Base-by-base conservation (phyloP, 2,329 filamentous ascomycete genomes). In the Cercospora zeina region DNA sequence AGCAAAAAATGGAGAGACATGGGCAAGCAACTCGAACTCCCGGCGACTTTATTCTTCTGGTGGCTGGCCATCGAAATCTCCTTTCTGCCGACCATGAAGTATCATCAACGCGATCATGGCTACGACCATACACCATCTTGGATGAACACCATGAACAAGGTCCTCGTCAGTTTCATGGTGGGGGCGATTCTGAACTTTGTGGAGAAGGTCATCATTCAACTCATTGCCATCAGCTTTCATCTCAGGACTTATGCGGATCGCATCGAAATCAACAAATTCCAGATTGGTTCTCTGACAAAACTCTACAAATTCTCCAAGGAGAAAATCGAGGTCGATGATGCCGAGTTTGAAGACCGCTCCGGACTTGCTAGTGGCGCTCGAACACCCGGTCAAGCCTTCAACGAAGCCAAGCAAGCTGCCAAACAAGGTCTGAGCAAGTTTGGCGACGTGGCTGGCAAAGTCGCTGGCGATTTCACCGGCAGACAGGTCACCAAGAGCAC, bases 221-320 rank as follows among this genome's bases (percentile, higher is more conserved):
- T 96, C 77, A 96, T 97, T 68, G 93, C 93, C 33, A 93, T 93
- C 62, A 92, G 89, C 65, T 97, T 97, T 77, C 93, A 97, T 74
- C 81, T 90, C 62, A 85, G 93, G 49, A 97, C 93, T 0, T 97
- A 97, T 71, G 87, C 90, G 24, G 91, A 93, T 69, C 83, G 93
- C 14, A 97, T 97, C 70, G 91, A 95, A 65, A 83, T 93, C 75
- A 96, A 96, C 80, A 96, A 96, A 74, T 91, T 93, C 66, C 90
- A 96, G 72, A 92, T 96, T 62, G 86, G 82, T 10, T 85, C 83
- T 68, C 74, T 89, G 68, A 81, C 82, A 6, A 89, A 89, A 73
- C 75, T 89, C 7, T 88, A 88, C 73, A 79, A 79, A 10, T 88
- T 81, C 66, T 89, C 87, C 7, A 87, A 86, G 68, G 77, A 82